Conservation (phyloP, 768 basidiomycete species). For the Boletus fagicola region DNA sequence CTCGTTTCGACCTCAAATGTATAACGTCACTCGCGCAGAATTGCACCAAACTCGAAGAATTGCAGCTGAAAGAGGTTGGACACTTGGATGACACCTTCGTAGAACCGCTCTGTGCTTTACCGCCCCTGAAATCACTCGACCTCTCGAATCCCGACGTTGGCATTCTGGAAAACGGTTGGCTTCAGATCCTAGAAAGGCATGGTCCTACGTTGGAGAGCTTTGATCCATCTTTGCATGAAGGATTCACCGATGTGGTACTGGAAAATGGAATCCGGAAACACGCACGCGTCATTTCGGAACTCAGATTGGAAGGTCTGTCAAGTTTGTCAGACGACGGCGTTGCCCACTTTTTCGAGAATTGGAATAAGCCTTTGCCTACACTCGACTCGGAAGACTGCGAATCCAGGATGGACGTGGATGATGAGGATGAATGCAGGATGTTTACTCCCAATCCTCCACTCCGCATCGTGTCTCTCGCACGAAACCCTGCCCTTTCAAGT, state of each 20-base stretch:
- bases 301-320: slow-evolving; percentile 55
- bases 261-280: slow-evolving; percentile 55
- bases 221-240: slow-evolving; percentile 67
- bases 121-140: slow-evolving; percentile 58
- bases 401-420: slow-evolving; percentile 23
- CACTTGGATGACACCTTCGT: slow-evolving; percentile 66
- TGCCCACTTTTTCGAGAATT: slow-evolving; percentile 61
- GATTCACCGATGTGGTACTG: slow-evolving; percentile 61
- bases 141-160: slow-evolving; percentile 60
- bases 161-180: slow-evolving; percentile 53
- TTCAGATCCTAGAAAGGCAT: slow-evolving; percentile 51
- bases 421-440: not conserved
- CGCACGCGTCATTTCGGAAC: slow-evolving; percentile 44
- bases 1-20: slow-evolving; percentile 77
- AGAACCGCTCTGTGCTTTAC: slow-evolving; percentile 39
- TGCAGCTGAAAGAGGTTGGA: slow-evolving; percentile 80
- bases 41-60: slow-evolving; percentile 56
- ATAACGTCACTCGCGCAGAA: slow-evolving; percentile 52
- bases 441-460: slow-evolving; percentile 46
- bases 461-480: slow-evolving; percentile 53
- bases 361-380: slow-evolving; percentile 34
- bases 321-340: slow-evolving; percentile 72
- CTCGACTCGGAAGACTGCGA: slow-evolving; percentile 13
- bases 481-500: slow-evolving; percentile 54
- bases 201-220: slow-evolving; percentile 59